Evolutionary conservation across 768 basidiomycete genomes (phyloP).

Genomic region (Cytidiella melzeri): DNA sequence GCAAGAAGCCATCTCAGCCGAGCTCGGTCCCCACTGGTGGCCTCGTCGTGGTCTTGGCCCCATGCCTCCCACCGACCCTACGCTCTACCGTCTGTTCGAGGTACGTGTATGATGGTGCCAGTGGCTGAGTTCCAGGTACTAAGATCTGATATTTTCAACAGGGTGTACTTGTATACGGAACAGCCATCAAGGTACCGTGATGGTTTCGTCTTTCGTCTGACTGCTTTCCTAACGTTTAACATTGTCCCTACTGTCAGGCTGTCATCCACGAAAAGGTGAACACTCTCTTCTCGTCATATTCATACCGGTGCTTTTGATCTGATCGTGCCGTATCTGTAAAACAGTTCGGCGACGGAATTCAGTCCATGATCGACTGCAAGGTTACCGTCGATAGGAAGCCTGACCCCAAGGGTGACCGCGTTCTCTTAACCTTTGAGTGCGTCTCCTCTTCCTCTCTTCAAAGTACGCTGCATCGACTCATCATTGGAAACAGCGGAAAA

Average conservation of each 20-base stretch:
- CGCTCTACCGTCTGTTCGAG: slow-evolving; percentile 80
- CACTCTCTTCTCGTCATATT: background rate
- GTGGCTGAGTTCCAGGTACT: background rate
- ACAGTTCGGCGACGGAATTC: slow-evolving; percentile 85
- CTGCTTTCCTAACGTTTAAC: slow-evolving; percentile 4
- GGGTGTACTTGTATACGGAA: slow-evolving; percentile 72
- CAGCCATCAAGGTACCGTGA: slow-evolving; percentile 61
- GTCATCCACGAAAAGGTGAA: slow-evolving; percentile 79
- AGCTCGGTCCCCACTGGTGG: slow-evolving; percentile 64
- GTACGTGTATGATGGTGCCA: slow-evolving; percentile 26
- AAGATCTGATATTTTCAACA: slow-evolving; percentile 18
- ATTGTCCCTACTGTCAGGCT: slow-evolving; percentile 33
- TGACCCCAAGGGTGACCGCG: slow-evolving; percentile 75
- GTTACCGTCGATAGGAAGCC: slow-evolving; percentile 61
- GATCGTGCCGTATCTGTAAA: background rate
- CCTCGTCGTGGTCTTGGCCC: slow-evolving; percentile 69
- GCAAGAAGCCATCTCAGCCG: slow-evolving; percentile 30
- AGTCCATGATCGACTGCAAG: slow-evolving; percentile 86
- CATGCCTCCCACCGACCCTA: slow-evolving; percentile 69
- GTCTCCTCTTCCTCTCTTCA: slow-evolving; percentile 24
- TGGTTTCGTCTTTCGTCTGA: background rate
- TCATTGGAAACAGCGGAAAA: slow-evolving; percentile 48
- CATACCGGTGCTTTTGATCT: background rate
- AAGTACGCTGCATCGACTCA: background rate
- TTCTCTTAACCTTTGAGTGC: slow-evolving; percentile 75